A percentile compares a stretch with the other conserved stretches of the same genome.
These are phyloP conservation scores for Aquilaria malaccensis DNA, from an alignment of 345 rosid species.

Conservation along the genomic window DNA sequence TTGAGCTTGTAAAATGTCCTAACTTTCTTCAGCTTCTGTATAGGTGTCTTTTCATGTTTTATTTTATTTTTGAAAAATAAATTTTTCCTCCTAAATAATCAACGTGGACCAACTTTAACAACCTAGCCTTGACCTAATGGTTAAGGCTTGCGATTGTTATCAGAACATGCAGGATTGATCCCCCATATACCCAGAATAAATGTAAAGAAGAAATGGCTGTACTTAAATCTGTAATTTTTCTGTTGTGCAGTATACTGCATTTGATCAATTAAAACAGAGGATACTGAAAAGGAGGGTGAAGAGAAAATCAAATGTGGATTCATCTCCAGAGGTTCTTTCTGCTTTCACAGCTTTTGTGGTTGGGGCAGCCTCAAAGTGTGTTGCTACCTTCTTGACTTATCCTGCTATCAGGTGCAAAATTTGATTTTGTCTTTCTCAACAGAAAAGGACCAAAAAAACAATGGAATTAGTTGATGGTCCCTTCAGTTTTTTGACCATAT, in stretches of 20 bases:
- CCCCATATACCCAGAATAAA: background rate
- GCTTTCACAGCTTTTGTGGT: slow-evolving; percentile 79
- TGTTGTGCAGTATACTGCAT: slow-evolving; percentile 69
- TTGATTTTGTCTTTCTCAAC: background rate
- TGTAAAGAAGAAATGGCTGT: background rate
- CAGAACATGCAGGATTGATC: too few species aligned
- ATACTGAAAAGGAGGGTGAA: slow-evolving; percentile 31
- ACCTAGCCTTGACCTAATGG: too few species aligned
- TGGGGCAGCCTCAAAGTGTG: slow-evolving; percentile 84
- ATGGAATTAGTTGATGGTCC: too few species aligned
- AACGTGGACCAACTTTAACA: too few species aligned
- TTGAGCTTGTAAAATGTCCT: too few species aligned
- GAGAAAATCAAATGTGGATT: slow-evolving; percentile 21
- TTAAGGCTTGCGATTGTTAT: too few species aligned
- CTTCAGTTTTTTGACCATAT: too few species aligned
- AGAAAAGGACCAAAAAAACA: background rate
- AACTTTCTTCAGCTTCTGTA: background rate
- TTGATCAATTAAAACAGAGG: slow-evolving; percentile 87
- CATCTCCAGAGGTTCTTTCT: slow-evolving; percentile 58
- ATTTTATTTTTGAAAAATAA: background rate
- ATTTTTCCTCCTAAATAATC: too few species aligned
- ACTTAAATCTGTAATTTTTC: slow-evolving; percentile 17
- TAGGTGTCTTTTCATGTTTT: background rate
- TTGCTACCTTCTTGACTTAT: slow-evolving; percentile 75
- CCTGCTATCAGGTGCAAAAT: slow-evolving; percentile 78